Evolutionary conservation across 2,329 filamentous ascomycete genomes (phyloP), one percentile per base, ranked within the genome.

Genomic region (Colletotrichum siamense): DNA sequence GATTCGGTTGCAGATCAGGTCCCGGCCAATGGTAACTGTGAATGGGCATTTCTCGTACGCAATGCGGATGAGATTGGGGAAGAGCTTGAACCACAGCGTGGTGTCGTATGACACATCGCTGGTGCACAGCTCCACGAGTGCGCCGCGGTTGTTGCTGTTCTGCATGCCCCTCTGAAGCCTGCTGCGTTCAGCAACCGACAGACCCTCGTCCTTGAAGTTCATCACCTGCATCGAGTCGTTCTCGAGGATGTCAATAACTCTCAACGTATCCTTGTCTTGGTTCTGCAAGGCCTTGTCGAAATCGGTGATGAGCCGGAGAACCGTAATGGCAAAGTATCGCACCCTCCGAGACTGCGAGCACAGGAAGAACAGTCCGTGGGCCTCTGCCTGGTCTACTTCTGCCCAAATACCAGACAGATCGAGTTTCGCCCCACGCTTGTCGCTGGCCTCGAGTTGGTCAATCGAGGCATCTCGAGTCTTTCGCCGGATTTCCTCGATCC

Each of bases 61-160:
- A 79, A 98, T 94, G 13, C 95, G 92, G 73, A 99, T 95, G 36
- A 99, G 90, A 81, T 98, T 99, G 5, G 97, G 98, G 81, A 99
- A 99, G 22, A 99, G 94, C 82, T 99, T 99, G 86, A 97, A 98
- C 97, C 97, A 99, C 15, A 99, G 87, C 0, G 96, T 98, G 4
- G 95, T 94, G 82, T 99, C 97, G 81, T 99, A 98, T 1, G 96
- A 95, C 30, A 97, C 93, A 80, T 99, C 97, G 85, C 97, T 99
- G 79, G 95, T 96, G 85, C 97, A 99, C 28, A 99, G 91, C 82
- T 99, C 96, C 39, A 99, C 94, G 22, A 99, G 87, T 4, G 95
- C 96, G 78, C 95, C 96, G 80, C 96, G 94, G 62, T 93, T 93
- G 79, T 95, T 95, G 81, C 93, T 95, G 82, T 94, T 95, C 79